phyloP scores from a whole-genome alignment of 352 stramenopile genomes.

The Aphanomyces euteiches region DNA sequence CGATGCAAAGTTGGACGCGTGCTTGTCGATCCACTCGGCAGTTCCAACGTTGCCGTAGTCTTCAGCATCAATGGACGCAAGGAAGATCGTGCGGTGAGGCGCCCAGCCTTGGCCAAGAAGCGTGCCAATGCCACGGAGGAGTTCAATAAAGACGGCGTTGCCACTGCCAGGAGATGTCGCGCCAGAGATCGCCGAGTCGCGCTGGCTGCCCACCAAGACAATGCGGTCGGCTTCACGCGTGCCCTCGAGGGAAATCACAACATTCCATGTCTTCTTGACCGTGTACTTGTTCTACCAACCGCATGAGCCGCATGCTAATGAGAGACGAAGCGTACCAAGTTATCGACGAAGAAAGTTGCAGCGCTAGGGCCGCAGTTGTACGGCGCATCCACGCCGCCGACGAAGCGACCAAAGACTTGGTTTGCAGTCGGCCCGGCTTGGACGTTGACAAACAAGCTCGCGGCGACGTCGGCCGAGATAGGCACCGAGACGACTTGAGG shows the following conservation, averaged over 20 bases:
- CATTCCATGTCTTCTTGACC: conserved; percentile 74
- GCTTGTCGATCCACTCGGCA: conserved; percentile 79
- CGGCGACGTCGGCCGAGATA: conserved; percentile 57
- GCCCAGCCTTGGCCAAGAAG: conserved; percentile 67
- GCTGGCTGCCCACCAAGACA: conserved; percentile 64
- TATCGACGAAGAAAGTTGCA: conserved; percentile 11
- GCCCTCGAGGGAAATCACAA: conserved; percentile 65
- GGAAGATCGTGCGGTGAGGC: conserved; percentile 68
- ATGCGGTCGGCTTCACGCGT: conserved; percentile 72
- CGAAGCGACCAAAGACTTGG: conserved; percentile 23
- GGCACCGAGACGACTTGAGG: conserved; percentile 69
- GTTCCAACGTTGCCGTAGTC: conserved; percentile 75
- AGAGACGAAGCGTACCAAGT: conserved; percentile 16
- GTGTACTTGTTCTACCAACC: conserved; percentile 47
- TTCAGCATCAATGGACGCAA: conserved; percentile 73
- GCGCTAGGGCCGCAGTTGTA: conserved; percentile 19
- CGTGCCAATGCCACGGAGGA: conserved; percentile 55
- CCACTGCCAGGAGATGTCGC: conserved; percentile 58
- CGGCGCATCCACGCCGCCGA: neutral
- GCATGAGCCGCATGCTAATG: neutral
- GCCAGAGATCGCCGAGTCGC: conserved; percentile 64
- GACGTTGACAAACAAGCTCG: conserved; percentile 42
- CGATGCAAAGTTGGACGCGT: conserved; percentile 56
- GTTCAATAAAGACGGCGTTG: conserved; percentile 74
- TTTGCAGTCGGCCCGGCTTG: neutral